A percentile compares a stretch with the other conserved stretches of the same genome.
Conservation (phyloP, 2,329 filamentous ascomycete genomes). For the Monosporascus ibericus region DNA sequence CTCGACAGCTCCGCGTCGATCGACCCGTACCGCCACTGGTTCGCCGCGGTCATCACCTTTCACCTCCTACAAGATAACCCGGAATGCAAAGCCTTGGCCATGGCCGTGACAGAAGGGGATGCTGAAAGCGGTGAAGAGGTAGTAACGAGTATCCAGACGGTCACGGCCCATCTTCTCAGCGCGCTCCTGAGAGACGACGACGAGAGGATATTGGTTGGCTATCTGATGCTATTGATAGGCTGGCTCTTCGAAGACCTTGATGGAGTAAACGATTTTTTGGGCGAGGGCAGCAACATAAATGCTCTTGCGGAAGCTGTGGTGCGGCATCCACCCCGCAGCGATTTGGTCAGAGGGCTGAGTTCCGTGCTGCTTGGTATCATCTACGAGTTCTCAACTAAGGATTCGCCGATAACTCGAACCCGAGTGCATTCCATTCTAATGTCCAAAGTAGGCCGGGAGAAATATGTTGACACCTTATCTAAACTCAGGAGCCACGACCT, state of each 20-base stretch:
- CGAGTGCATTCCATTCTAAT: slow-evolving; percentile 75
- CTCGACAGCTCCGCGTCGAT: slow-evolving; percentile 52
- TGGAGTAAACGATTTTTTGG: slow-evolving; percentile 86
- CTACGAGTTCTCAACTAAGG: slow-evolving; percentile 97
- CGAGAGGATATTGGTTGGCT: slow-evolving; percentile 72
- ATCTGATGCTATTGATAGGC: slow-evolving; percentile 79
- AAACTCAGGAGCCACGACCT: slow-evolving; percentile 71
- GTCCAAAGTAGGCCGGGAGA: slow-evolving; percentile 74
- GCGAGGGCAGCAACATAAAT: slow-evolving; percentile 88
- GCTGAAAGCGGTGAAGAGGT: slow-evolving; percentile 87
- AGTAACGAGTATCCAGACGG: slow-evolving; percentile 84
- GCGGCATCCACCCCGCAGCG: slow-evolving; percentile 55
- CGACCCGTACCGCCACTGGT: slow-evolving; percentile 86
- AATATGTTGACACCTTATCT: slow-evolving; percentile 76
- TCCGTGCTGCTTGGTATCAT: slow-evolving; percentile 79
- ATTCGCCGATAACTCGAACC: slow-evolving; percentile 79
- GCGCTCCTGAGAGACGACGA: slow-evolving; percentile 73
- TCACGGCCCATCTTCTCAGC: slow-evolving; percentile 79
- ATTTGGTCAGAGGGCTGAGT: slow-evolving; percentile 73
- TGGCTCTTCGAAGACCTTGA: slow-evolving; percentile 92
- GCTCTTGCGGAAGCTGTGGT: slow-evolving; percentile 69
- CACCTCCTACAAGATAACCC: slow-evolving; percentile 78
- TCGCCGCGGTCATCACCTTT: slow-evolving; percentile 79
- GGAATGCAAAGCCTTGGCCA: slow-evolving; percentile 71
- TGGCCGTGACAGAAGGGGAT: slow-evolving; percentile 83